Evolutionary conservation across 345 rosid species (phyloP).

Genomic region (Hirschfeldia incana): DNA sequence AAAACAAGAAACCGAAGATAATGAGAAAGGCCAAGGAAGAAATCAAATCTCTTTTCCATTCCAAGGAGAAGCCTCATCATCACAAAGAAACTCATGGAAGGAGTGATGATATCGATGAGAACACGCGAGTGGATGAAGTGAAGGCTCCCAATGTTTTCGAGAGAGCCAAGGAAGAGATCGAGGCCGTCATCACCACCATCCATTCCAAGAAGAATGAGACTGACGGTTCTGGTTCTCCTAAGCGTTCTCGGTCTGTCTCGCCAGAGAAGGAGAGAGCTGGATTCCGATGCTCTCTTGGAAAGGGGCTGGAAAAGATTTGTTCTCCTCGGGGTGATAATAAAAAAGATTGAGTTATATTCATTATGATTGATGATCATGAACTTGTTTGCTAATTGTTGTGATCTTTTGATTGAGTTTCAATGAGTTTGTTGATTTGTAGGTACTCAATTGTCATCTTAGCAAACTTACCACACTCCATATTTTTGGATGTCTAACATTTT

Average conservation of each 20-base stretch:
- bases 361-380: background rate
- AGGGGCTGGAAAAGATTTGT: conserved; percentile 49
- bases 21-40: conserved; percentile 53
- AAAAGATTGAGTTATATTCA: conserved; percentile 24
- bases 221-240: background rate
- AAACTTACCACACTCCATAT: too few relatives aligned
- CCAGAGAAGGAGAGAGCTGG: conserved; percentile 46
- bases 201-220: conserved; percentile 45
- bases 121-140: conserved; percentile 44
- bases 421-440: conserved; percentile 20
- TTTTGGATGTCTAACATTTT: too few relatives aligned
- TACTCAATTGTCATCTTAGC: background rate
- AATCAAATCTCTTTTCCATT: conserved; percentile 39
- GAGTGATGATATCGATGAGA: conserved; percentile 48
- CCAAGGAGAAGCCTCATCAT: conserved; percentile 34
- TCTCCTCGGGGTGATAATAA: conserved; percentile 39
- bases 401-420: background rate
- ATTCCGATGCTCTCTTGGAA: conserved; percentile 44
- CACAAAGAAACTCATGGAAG: conserved; percentile 57
- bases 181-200: conserved; percentile 51
- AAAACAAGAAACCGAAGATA: conserved; percentile 38
- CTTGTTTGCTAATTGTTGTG: conserved; percentile 6
- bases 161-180: conserved; percentile 62
- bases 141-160: conserved; percentile 57
- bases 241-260: conserved; percentile 18